phyloP scores from a whole-genome alignment of 768 basidiomycete species.

The Boletus coccyginus region DNA sequence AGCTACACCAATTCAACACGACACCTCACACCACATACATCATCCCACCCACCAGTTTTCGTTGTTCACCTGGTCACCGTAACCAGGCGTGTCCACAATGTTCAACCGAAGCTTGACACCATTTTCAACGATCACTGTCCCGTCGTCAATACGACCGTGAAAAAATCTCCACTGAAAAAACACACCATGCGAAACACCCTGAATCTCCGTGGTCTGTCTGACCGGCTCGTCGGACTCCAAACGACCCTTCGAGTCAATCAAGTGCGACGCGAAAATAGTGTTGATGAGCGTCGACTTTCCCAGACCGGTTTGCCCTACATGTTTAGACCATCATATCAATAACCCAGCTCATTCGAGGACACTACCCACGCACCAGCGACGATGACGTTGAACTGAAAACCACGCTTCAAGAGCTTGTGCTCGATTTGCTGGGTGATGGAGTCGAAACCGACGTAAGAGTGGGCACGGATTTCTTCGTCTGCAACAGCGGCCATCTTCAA shows the following conservation, averaged over 20 bases:
- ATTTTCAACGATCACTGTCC: conserved; percentile 89
- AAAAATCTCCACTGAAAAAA: conserved; percentile 5
- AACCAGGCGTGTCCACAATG: conserved; percentile 98
- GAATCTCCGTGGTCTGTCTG: conserved; percentile 95
- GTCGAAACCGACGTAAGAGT: conserved; percentile 97
- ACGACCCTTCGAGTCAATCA: conserved; percentile 97
- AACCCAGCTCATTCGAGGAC: not conserved
- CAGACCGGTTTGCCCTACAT: conserved; percentile 88
- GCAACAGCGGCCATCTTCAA: conserved; percentile 43
- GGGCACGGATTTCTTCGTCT: conserved; percentile 80
- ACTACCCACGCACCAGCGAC: conserved; percentile 71
- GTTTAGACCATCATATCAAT: not conserved
- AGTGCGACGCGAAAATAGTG: conserved; percentile 98
- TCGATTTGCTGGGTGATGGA: conserved; percentile 97
- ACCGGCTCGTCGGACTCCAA: conserved; percentile 84
- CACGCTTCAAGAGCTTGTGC: conserved; percentile 97
- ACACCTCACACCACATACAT: not conserved
- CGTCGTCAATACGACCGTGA: conserved; percentile 10
- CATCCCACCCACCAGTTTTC: conserved; percentile 78
- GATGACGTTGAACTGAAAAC: conserved; percentile 99
- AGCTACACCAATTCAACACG: conserved; percentile 47
- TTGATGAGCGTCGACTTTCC: conserved; percentile 99
- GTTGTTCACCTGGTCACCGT: conserved; percentile 98
- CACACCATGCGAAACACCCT: conserved; percentile 90
- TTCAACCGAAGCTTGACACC: conserved; percentile 92